phyloP scores from a whole-genome alignment of 2,329 filamentous ascomycete genomes.

The Verruconis gallopava region DNA sequence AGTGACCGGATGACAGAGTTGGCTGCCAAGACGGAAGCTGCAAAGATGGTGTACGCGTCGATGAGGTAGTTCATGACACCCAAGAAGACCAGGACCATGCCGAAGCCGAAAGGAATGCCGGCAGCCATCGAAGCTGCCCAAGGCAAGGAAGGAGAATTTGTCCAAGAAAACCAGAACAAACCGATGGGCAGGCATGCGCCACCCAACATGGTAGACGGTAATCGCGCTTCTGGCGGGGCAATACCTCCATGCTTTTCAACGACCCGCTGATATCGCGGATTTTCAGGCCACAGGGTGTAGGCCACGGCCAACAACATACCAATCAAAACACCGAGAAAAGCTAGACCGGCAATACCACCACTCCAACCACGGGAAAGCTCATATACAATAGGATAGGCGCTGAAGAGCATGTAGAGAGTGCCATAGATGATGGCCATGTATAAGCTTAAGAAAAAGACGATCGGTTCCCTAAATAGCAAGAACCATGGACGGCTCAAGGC shows the following conservation, averaged over 20 bases:
- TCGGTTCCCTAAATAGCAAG: conserved; percentile 57
- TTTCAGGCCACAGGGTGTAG: conserved; percentile 42
- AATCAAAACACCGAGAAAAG: conserved; percentile 56
- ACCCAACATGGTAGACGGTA: conserved; percentile 50
- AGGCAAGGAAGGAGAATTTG: conserved; percentile 43
- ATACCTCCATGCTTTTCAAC: conserved; percentile 36
- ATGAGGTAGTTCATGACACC: conserved; percentile 39
- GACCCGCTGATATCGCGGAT: conserved; percentile 39
- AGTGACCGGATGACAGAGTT: conserved; percentile 71
- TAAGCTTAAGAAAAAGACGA: conserved; percentile 49
- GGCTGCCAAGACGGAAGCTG: conserved; percentile 61
- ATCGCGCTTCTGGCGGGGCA: conserved; percentile 52
- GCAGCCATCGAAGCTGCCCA: conserved; percentile 41
- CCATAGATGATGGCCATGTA: conserved; percentile 51
- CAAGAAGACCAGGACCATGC: conserved; percentile 55
- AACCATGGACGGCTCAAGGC: conserved; percentile 54
- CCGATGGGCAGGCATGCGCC: conserved; percentile 49
- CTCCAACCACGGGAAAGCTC: conserved; percentile 46
- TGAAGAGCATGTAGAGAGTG: conserved; percentile 37
- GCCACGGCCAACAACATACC: conserved; percentile 49
- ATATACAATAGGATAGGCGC: conserved; percentile 47
- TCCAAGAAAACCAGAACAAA: conserved; percentile 59
- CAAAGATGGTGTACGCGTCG: conserved; percentile 53
- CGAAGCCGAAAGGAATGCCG: conserved; percentile 42
- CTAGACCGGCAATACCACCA: conserved; percentile 45